Conservation (phyloP, 2,329 filamentous ascomycete genomes). For the Scedosporium boydii region DNA sequence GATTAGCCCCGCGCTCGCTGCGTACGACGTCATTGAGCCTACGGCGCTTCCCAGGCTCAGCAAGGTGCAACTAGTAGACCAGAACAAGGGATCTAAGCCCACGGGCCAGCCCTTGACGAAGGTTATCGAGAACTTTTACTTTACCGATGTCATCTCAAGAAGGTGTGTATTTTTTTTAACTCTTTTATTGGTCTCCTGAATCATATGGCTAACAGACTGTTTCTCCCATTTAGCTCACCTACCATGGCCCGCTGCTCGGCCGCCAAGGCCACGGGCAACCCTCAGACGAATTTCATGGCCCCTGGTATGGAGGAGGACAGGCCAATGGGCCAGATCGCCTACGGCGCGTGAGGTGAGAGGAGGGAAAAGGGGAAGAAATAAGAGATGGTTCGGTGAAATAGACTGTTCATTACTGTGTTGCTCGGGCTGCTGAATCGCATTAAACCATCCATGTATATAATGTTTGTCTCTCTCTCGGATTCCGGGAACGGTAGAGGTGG, state of each 20-base stretch:
- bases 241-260: conserved; percentile 98
- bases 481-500: conserved; percentile 2
- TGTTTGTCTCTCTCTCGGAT: conserved; percentile 6
- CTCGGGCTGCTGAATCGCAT: background rate
- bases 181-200: background rate
- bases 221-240: conserved; percentile 59
- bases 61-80: conserved; percentile 91
- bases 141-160: conserved; percentile 93
- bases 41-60: conserved; percentile 64
- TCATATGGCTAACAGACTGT: background rate
- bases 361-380: background rate
- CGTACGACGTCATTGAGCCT: conserved; percentile 86
- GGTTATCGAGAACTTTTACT: conserved; percentile 93
- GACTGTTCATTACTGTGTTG: conserved; percentile 4
- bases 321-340: conserved; percentile 52
- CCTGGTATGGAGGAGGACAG: conserved; percentile 56
- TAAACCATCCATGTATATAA: conserved; percentile 4
- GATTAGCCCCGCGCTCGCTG: conserved; percentile 80
- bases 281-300: conserved; percentile 71
- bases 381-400: background rate
- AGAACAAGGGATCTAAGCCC: conserved; percentile 81
- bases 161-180: conserved; percentile 51
- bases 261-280: conserved; percentile 74
- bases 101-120: conserved; percentile 68
- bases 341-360: conserved; percentile 35